Base-by-base conservation (phyloP, 352 stramenopile species). In the Pythium periplocum region DNA sequence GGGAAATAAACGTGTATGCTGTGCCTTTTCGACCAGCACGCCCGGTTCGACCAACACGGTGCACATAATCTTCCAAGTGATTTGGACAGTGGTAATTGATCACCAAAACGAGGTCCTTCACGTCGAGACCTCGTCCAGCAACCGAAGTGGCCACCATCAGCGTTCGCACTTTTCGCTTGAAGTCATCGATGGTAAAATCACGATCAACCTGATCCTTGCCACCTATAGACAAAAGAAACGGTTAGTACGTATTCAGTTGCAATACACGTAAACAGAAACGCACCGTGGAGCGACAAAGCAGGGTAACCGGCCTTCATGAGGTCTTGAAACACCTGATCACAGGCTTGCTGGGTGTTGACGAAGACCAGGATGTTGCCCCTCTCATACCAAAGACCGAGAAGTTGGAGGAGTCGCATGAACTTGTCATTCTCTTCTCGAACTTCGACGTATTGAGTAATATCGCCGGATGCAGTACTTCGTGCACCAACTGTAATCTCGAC, bases 21-120 rank as follows among this genome's bases (percentile, higher is more conserved):
- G 96, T 98, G 47, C 97, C 97, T 61, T 97, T 98, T 8, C 95
- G 82, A 5, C 92, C 93, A 49, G 96, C 97, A 50, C 97, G 77
- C 10, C 96, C 97, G 26, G 97, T 99, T 50, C 97, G 71, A 5
- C 97, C 97, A 3, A 99, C 96, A 35, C 97, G 91, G 77, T 99
- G 98, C 2, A 99, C 96, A 59, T 99, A 99, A 60, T 99, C 97
- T 82, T 99, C 98, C 44, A 99, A 75, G 68, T 99, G 97, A 67
- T 99, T 99, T 0, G 98, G 98, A 48, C 92, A 98, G 48, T 98
- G 96, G 65, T 98, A 99, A 77, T 99, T 99, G 63, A 99, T 97
- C 35, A 99, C 98, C 60, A 98, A 96, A 38, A 96, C 78, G 51
- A 98, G 87, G 49, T 98, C 94, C 45, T 98, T 97, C 36, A 99